Percentiles rank a stretch among this genome's conserved stretches.
phyloP scores from a whole-genome alignment of 2,329 filamentous ascomycete genomes.

The Cladorrhinum sp. region DNA sequence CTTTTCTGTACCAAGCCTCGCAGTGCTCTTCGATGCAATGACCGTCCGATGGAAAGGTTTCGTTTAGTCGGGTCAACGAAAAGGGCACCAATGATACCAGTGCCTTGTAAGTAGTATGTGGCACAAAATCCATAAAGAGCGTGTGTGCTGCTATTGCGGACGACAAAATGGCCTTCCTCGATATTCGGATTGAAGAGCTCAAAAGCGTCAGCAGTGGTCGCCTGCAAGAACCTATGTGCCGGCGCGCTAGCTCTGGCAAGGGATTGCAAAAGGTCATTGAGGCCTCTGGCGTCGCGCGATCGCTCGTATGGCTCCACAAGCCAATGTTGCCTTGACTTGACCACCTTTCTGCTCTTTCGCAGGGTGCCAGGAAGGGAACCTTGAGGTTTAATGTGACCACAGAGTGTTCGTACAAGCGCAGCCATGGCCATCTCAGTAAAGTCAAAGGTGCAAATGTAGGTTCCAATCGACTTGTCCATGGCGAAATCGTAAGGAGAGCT shows the following conservation, averaged over 20 bases:
- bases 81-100: constrained; percentile 78
- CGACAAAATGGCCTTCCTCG: constrained; percentile 83
- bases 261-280: constrained; percentile 71
- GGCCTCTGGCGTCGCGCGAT: constrained; percentile 67
- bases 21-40: constrained; percentile 81
- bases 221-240: constrained; percentile 66
- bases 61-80: constrained; percentile 85
- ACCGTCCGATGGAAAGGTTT: constrained; percentile 86
- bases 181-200: constrained; percentile 68
- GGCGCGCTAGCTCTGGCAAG: constrained; percentile 66
- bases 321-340: constrained; percentile 92
- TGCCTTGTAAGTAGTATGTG: constrained; percentile 72
- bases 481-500: constrained; percentile 97
- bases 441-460: constrained; percentile 93
- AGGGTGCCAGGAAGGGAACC: constrained; percentile 70
- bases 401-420: constrained; percentile 77
- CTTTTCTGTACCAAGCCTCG: constrained; percentile 67
- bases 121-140: constrained; percentile 90
- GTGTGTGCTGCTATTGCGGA: constrained; percentile 88
- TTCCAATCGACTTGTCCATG: constrained; percentile 84
- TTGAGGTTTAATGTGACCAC: constrained; percentile 65
- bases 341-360: constrained; percentile 79
- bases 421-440: constrained; percentile 91
- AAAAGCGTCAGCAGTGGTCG: constrained; percentile 71
- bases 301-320: constrained; percentile 85